These are phyloP conservation scores for Daedaleopsis nitida DNA, from an alignment of 768 basidiomycete species.

Conservation along the genomic window DNA sequence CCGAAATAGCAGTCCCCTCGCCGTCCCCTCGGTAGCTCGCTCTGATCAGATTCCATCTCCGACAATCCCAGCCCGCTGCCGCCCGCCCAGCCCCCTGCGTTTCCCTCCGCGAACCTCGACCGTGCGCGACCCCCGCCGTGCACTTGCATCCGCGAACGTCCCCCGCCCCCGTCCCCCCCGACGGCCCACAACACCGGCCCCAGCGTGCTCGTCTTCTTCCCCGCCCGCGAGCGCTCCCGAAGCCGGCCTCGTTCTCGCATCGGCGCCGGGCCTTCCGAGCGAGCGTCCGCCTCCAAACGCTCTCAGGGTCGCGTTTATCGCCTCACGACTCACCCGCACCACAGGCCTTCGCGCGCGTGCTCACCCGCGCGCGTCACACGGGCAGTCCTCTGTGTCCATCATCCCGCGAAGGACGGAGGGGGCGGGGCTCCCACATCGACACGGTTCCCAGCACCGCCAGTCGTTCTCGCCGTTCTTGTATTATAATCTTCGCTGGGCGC, in stretches of 20 bases:
- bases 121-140: background rate
- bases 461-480: too few species aligned
- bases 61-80: background rate
- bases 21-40: constrained; percentile 1
- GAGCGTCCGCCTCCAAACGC: background rate
- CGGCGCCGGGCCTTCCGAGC: background rate
- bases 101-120: constrained; percentile 18
- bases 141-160: constrained; percentile 10
- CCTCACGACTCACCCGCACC: background rate
- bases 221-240: background rate
- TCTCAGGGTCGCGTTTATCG: background rate
- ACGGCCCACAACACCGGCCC: background rate
- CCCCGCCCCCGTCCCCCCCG: background rate
- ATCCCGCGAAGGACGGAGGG: constrained; percentile 15
- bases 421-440: background rate
- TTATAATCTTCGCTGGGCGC: too few species aligned
- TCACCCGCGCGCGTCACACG: background rate
- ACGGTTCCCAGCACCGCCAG: too few species aligned
- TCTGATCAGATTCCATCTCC: constrained; percentile 23
- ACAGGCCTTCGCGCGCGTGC: background rate
- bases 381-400: background rate
- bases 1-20: constrained; percentile 6
- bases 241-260: background rate
- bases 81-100: background rate
- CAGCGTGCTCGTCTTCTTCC: background rate